Percentiles rank a stretch among this genome's conserved stretches.
Evolutionary conservation across 1,284 basidiomycete genomes (phyloP).

Genomic region (Naganishia liquefaciens): DNA sequence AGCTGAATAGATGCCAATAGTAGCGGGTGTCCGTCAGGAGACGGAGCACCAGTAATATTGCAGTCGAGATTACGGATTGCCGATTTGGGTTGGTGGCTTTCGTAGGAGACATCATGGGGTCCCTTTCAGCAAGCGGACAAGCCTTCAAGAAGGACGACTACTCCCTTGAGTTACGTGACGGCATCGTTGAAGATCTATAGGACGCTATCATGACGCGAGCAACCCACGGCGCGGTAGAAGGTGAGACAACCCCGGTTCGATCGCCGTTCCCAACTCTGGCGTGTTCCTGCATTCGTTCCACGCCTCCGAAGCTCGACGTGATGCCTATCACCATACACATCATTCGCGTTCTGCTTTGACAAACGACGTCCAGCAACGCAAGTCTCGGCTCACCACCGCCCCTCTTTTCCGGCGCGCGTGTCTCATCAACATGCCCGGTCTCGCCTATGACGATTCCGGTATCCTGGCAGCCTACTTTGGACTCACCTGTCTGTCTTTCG

Average conservation of each 20-base stretch:
- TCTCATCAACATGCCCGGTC: constrained; percentile 21
- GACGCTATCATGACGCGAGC: neutral
- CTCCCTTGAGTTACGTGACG: too few species aligned
- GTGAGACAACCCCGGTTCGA: too few species aligned
- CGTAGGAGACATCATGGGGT: too few species aligned
- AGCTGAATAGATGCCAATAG: constrained; percentile 65
- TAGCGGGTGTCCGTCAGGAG: constrained; percentile 64
- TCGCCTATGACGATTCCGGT: constrained; percentile 77
- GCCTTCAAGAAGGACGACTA: neutral
- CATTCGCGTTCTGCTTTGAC: neutral
- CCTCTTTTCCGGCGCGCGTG: too few species aligned
- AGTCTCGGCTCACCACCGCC: too few species aligned
- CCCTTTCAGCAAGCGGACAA: too few species aligned
- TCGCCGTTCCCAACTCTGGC: too few species aligned
- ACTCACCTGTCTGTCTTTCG: constrained; percentile 76
- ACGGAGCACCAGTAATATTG: neutral
- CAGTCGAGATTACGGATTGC: neutral
- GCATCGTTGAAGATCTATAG: too few species aligned
- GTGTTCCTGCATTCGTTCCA: constrained; percentile 9
- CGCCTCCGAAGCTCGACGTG: constrained; percentile 4
- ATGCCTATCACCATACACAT: neutral
- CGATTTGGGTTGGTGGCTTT: neutral
- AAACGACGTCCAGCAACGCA: too few species aligned
- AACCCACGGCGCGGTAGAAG: neutral
- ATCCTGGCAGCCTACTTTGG: constrained; percentile 87